phyloP scores from a whole-genome alignment of 1,284 basidiomycete species.

The Moesziomyces antarcticus region DNA sequence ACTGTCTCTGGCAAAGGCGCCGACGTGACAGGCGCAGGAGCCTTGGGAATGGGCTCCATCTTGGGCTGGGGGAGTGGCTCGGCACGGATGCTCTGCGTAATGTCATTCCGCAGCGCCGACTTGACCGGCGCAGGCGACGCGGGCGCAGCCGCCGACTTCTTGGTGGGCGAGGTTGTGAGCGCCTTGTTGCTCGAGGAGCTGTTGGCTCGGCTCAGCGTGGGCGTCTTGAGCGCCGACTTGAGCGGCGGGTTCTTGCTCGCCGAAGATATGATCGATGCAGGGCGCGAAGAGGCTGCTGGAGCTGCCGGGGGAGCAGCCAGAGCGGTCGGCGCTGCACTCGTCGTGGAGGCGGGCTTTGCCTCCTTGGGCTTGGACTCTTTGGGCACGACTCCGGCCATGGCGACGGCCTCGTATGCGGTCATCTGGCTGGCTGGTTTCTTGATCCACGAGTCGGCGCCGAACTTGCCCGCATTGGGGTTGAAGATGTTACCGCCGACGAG shows the following conservation, averaged over 20 bases:
- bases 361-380: slow-evolving; percentile 33
- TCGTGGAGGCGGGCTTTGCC: slow-evolving; percentile 4
- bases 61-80: slow-evolving; percentile 39
- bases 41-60: slow-evolving; percentile 50
- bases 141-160: slow-evolving; percentile 20
- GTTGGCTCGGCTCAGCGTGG: slow-evolving; percentile 37
- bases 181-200: slow-evolving; percentile 34
- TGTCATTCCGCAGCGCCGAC: slow-evolving; percentile 41
- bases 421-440: slow-evolving; percentile 46
- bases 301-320: slow-evolving; percentile 6
- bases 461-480: slow-evolving; percentile 50
- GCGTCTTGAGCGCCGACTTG: slow-evolving; percentile 60
- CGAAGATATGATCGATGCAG: slow-evolving; percentile 42
- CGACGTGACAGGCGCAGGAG: slow-evolving; percentile 45
- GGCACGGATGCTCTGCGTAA: slow-evolving; percentile 37
- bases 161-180: slow-evolving; percentile 20
- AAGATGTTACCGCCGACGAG: slow-evolving; percentile 42
- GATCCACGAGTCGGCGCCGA: slow-evolving; percentile 52
- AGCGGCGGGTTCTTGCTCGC: slow-evolving; percentile 53
- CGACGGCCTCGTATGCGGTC: slow-evolving; percentile 53
- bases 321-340: slow-evolving; percentile 9
- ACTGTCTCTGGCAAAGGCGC: slow-evolving; percentile 27
- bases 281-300: slow-evolving; percentile 22
- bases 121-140: slow-evolving; percentile 12
- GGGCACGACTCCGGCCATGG: slow-evolving; percentile 55